These are phyloP conservation scores for Tinospora cordifolia DNA, from an alignment of 164 flowering plant genomes.

Conservation along the genomic window DNA sequence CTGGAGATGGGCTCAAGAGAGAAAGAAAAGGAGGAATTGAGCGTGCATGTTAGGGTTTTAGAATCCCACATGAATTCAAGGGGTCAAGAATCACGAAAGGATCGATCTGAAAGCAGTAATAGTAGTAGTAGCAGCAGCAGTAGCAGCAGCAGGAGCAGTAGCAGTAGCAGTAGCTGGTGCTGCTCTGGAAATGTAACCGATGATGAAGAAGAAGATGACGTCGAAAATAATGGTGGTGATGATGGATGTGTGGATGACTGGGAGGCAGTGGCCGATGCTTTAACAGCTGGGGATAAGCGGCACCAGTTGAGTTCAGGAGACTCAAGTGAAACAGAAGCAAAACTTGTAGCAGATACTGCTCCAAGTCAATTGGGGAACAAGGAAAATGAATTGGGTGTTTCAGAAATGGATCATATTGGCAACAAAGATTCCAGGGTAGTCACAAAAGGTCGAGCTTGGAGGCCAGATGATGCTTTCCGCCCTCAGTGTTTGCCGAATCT, in stretches of 20 bases:
- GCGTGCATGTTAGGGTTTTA: no score
- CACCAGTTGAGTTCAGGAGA: constrained; percentile 20
- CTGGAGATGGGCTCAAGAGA: no score
- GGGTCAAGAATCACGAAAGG: no score
- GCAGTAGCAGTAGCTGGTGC: constrained; percentile 29
- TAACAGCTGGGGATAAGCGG: constrained; percentile 47
- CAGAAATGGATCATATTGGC: constrained; percentile 18
- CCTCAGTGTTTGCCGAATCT: constrained; percentile 78
- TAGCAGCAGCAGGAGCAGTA: constrained; percentile 38
- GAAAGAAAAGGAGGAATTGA: no score
- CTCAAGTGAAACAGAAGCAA: constrained; percentile 12
- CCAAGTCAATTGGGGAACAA: constrained; percentile 8
- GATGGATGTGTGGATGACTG: constrained; percentile 56
- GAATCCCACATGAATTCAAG: no score
- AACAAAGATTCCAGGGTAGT: constrained; percentile 6
- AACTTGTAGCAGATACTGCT: constrained; percentile 1
- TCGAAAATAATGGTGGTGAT: constrained; percentile 16
- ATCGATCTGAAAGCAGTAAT: no score
- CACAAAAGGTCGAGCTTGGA: constrained; percentile 59
- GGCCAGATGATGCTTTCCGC: constrained; percentile 71
- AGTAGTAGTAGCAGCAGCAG: constrained; percentile 17
- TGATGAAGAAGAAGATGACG: constrained; percentile 8
- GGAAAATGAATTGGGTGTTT: constrained; percentile 6
- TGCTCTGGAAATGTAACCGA: constrained; percentile 40
- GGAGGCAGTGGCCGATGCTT: constrained; percentile 59